These are phyloP conservation scores for Alectoria sarmentosa DNA, from an alignment of 495 filamentous ascomycete genomes.

Conservation along the genomic window DNA sequence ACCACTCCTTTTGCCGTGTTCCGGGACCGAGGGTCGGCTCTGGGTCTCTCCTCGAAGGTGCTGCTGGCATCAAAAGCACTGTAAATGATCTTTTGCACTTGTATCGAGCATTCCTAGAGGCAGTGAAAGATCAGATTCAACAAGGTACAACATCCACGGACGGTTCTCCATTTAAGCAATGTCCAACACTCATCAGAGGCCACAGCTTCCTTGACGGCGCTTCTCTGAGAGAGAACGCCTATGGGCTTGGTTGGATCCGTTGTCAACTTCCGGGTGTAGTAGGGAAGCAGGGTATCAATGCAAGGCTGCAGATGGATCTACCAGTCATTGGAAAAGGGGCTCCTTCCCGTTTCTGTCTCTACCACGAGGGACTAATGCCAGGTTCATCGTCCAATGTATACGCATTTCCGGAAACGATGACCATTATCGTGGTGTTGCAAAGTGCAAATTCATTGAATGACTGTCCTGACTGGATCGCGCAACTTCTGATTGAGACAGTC, in stretches of 20 bases:
- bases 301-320: conserved; percentile 5
- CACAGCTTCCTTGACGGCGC: conserved; percentile 9
- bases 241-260: conserved; percentile 20
- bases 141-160: background rate
- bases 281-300: conserved; percentile 11
- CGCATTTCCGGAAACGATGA: conserved; percentile 28
- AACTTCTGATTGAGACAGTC: conserved; percentile 24
- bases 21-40: conserved; percentile 8
- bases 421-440: conserved; percentile 27
- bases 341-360: conserved; percentile 17
- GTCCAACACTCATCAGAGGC: conserved; percentile 11
- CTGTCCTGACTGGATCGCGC: conserved; percentile 28
- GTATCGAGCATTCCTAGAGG: conserved; percentile 4
- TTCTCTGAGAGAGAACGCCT: conserved; percentile 8
- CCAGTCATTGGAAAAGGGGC: conserved; percentile 21
- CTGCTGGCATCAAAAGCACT: conserved; percentile 12
- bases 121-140: conserved; percentile 6
- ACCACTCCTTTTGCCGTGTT: background rate
- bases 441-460: conserved; percentile 27
- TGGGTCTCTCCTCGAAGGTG: conserved; percentile 13
- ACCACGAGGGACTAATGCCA: conserved; percentile 27
- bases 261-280: conserved; percentile 13
- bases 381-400: conserved; percentile 20
- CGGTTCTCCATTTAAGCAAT: conserved; percentile 15
- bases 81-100: conserved; percentile 16